Evolutionary conservation across 78 protist species (phyloP).

Genomic region (Dictyostelium firmibasis): DNA sequence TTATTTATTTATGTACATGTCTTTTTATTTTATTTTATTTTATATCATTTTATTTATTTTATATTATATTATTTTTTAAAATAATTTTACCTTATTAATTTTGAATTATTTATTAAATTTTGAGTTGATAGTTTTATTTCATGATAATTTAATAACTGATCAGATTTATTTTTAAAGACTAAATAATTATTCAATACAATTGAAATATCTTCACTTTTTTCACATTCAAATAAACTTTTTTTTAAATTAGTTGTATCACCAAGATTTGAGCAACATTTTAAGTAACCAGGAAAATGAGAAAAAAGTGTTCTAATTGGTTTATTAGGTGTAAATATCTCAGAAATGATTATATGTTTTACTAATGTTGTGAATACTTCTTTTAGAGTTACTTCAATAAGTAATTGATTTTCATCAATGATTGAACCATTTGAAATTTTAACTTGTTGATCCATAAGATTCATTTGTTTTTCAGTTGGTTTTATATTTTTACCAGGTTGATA

Average conservation of each 20-base stretch:
- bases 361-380: not conserved
- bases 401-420: not conserved
- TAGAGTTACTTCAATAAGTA: not conserved
- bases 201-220: not conserved
- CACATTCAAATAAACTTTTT: not conserved
- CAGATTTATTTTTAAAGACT: not conserved
- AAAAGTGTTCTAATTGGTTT: not conserved
- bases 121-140: not conserved
- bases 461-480: not conserved
- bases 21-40: too few relatives aligned
- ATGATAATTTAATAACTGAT: not conserved
- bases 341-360: not conserved
- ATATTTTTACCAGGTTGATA: not conserved
- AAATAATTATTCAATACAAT: not conserved
- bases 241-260: not conserved
- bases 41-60: not conserved
- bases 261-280: not conserved
- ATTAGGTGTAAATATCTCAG: not conserved
- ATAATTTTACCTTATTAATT: not conserved
- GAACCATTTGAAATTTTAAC: not conserved
- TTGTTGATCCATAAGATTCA: not conserved
- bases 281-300: not conserved
- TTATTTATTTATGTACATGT: too few relatives aligned
- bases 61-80: too few relatives aligned
- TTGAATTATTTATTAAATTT: slow-evolving; percentile 2